Evolutionary conservation across 306 rosid species (phyloP), one percentile per base, ranked within the genome.

Genomic region (Lupinus albus): DNA sequence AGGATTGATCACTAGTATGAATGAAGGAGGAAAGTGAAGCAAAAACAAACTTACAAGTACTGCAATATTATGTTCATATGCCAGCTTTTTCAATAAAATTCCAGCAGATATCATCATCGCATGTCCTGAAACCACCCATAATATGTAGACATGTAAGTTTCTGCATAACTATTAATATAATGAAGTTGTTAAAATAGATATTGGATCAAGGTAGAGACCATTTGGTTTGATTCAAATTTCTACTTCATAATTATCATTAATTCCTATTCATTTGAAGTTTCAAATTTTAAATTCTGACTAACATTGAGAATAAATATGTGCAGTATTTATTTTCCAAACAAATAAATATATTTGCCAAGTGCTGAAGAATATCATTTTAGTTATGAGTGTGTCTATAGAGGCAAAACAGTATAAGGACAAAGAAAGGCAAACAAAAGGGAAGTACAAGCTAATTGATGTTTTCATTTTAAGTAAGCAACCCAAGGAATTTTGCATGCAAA

Each of bases 51-150:
- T 70, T 74, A 87, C 96, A 79, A 92, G 74, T 33, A 87, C 89
- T 3, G 87, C 95, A 72, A 92, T 54, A 75, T 89, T 85, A 71
- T 89, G 80, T 74, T 89, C 89, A 71, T 87, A 82, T 67, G 96
- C 98, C 70, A 92, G 55, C 72, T 83, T 87, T 91, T 92, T 92
- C 72, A 89, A 76, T 64, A 89, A 80, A 64, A 70, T 81, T 52
- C 98, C 96, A 72, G 88, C 89, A 72, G 96, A 92, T 67, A 81
- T 68, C 98, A 92, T 89, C 68, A 89, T 81, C 65, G 91, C 88
- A 18, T 86, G 89, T 44, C 98, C 98, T 89, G 87, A 47, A 71
- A 64, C 74, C 67, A 69, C 45, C 63, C 79, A 80, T 13, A 62
- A 65, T 60, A 64, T 21, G 77, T 60, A 64, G 78, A 67, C 42